Evolutionary conservation across 306 rosid species (phyloP).

Genomic region (Trichosanthes cucumerina): DNA sequence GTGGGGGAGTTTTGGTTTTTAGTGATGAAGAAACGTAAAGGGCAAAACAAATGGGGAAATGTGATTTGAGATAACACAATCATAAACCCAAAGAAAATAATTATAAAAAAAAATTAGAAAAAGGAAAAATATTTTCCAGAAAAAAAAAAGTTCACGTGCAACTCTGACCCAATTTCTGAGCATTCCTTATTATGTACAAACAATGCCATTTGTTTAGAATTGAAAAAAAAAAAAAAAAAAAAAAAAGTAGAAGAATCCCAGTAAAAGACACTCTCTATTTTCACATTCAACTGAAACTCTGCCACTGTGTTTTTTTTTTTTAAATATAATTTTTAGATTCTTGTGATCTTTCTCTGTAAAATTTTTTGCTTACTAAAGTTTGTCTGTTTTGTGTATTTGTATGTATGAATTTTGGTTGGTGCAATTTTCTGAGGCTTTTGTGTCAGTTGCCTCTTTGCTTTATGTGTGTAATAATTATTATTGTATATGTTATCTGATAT

Average conservation of each 20-base stretch:
- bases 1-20: slow-evolving; percentile 8
- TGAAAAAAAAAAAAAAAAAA: not conserved
- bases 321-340: not conserved
- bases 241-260: not conserved
- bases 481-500: not conserved
- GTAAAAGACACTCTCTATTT: not conserved
- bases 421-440: not conserved
- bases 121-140: not conserved
- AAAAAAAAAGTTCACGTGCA: not conserved
- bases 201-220: not conserved
- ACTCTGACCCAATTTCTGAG: not conserved
- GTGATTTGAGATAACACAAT: not conserved
- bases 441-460: not conserved
- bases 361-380: not conserved
- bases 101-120: not conserved
- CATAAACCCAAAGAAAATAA: not conserved
- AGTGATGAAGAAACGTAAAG: not conserved
- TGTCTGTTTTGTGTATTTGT: not conserved
- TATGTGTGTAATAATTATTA: not conserved
- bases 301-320: not conserved
- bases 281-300: not conserved
- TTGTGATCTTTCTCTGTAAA: not conserved
- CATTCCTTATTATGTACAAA: not conserved
- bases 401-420: not conserved
- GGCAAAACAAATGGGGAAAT: not conserved